A percentile compares a stretch with the other conserved stretches of the same genome.
phyloP scores from a whole-genome alignment of 345 rosid species.

The Lepidium didymum region DNA sequence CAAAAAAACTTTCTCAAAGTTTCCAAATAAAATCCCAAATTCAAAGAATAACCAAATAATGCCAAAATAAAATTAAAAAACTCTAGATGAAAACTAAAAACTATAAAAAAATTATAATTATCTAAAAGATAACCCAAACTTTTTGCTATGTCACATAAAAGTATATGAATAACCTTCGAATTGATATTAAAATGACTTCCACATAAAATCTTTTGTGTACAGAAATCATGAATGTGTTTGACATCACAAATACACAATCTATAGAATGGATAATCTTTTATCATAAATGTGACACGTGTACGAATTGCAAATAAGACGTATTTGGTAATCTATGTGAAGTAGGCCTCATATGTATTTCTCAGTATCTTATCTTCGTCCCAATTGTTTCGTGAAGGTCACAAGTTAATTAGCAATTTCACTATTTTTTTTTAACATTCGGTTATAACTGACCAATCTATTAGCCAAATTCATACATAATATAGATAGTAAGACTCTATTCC shows the following conservation, averaged over 20 bases:
- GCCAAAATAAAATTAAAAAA: too few species aligned
- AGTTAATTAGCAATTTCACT: not conserved
- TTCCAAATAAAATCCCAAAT: too few species aligned
- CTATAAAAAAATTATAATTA: too few species aligned
- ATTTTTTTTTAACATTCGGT: too few species aligned
- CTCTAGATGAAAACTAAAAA: too few species aligned
- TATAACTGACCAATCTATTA: too few species aligned
- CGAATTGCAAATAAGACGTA: not conserved
- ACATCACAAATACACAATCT: conserved; percentile 9
- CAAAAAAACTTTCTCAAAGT: too few species aligned
- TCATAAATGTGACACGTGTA: conserved; percentile 8
- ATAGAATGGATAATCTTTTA: not conserved
- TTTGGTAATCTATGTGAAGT: not conserved
- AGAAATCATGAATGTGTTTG: not conserved
- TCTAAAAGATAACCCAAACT: too few species aligned
- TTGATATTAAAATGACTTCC: not conserved
- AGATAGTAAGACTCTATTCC: too few species aligned
- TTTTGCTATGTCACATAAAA: too few species aligned
- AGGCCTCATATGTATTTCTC: not conserved
- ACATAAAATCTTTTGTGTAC: conserved; percentile 15
- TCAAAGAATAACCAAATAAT: too few species aligned
- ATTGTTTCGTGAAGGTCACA: not conserved
- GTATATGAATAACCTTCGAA: not conserved
- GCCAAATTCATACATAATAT: too few species aligned
- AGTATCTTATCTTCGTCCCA: conserved; percentile 5